Percentiles rank a stretch among this genome's conserved stretches.
These are phyloP conservation scores for Coniochaeta hoffmannii DNA, from an alignment of 2,329 filamentous ascomycete genomes.

Conservation along the genomic window DNA sequence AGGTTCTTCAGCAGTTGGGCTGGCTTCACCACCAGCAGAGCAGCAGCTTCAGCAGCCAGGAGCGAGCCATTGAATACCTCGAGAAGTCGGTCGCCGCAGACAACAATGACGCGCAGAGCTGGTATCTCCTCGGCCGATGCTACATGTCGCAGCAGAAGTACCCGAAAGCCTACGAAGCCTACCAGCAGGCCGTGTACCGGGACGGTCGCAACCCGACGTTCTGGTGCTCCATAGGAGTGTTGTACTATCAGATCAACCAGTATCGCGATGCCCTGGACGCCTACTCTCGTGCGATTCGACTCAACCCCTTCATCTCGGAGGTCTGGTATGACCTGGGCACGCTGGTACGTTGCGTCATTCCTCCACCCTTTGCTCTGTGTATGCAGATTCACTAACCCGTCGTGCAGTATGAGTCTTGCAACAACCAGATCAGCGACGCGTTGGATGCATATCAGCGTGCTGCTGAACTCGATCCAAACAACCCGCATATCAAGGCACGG, in stretches of 20 bases:
- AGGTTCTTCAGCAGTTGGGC: constrained; percentile 94
- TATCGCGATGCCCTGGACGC: constrained; percentile 96
- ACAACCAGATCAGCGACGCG: constrained; percentile 96
- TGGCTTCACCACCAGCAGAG: constrained; percentile 98
- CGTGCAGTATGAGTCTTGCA: constrained; percentile 86
- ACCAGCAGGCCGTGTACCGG: constrained; percentile 96
- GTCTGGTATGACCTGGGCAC: constrained; percentile 99
- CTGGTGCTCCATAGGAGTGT: constrained; percentile 98
- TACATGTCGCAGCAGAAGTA: constrained; percentile 99
- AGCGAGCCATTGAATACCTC: constrained; percentile 92
- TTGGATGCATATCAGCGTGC: constrained; percentile 93
- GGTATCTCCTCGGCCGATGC: constrained; percentile 94
- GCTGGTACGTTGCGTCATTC: constrained; percentile 59
- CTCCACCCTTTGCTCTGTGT: constrained; percentile 11
- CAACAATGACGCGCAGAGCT: constrained; percentile 92
- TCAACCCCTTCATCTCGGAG: constrained; percentile 97
- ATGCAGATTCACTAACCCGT: constrained; percentile 10
- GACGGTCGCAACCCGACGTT: constrained; percentile 97
- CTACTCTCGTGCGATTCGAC: constrained; percentile 89
- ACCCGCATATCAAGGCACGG: constrained; percentile 93
- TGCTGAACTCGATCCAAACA: constrained; percentile 85
- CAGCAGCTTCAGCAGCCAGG: constrained; percentile 82
- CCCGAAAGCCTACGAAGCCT: constrained; percentile 95
- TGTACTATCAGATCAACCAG: constrained; percentile 99
- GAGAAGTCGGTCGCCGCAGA: constrained; percentile 97